Percentiles rank a stretch among this genome's conserved stretches.
phyloP scores from a whole-genome alignment of 352 stramenopile genomes.

The Phytophthora fragariaefolia region DNA sequence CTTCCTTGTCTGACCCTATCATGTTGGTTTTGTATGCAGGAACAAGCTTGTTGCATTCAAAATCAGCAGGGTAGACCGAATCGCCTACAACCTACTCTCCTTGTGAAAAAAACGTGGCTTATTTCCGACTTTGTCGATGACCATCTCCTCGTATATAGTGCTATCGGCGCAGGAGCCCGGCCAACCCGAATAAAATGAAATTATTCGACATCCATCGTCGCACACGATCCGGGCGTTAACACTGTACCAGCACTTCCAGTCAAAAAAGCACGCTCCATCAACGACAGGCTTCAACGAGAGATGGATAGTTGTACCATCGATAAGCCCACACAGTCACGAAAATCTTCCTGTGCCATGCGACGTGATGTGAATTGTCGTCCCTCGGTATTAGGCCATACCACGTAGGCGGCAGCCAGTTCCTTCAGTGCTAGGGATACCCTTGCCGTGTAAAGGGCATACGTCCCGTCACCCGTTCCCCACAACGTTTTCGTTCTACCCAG shows the following conservation, averaged over 20 bases:
- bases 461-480: constrained; percentile 5
- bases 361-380: neutral
- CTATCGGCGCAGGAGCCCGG: constrained; percentile 20
- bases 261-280: constrained; percentile 18
- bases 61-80: constrained; percentile 20
- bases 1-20: constrained; percentile 10
- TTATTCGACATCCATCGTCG: constrained; percentile 18
- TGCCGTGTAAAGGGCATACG: neutral
- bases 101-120: constrained; percentile 15
- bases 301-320: constrained; percentile 23
- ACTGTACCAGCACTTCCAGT: constrained; percentile 27
- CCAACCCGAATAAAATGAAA: constrained; percentile 19
- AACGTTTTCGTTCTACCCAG: neutral
- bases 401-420: neutral
- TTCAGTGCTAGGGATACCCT: neutral
- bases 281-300: constrained; percentile 24
- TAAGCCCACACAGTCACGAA: constrained; percentile 20
- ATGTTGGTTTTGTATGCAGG: constrained; percentile 7
- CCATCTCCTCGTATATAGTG: constrained; percentile 14
- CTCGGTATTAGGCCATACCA: neutral
- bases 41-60: neutral
- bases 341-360: neutral
- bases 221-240: constrained; percentile 28
- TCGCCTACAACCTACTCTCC: constrained; percentile 25
- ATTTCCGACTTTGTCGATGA: neutral